Conservation (phyloP, 805 yeast species). For the Debaryomyces maramus region DNA sequence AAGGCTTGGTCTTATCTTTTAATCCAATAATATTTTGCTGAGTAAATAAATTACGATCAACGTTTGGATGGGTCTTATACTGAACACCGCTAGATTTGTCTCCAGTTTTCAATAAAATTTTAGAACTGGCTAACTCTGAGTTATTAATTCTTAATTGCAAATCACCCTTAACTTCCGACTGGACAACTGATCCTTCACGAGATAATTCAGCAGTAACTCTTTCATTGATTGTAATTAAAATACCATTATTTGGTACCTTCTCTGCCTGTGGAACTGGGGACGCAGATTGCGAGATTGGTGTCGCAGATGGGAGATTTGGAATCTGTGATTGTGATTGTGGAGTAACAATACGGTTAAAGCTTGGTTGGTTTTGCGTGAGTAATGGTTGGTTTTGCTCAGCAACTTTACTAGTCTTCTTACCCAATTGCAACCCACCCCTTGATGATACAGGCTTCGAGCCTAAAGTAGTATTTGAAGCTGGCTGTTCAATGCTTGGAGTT, state of each 20-base stretch:
- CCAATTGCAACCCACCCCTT: slow-evolving; percentile 78
- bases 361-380: slow-evolving; percentile 24
- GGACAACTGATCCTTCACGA: slow-evolving; percentile 73
- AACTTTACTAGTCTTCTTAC: slow-evolving; percentile 48
- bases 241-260: slow-evolving; percentile 64
- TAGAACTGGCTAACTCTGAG: slow-evolving; percentile 65
- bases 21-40: slow-evolving; percentile 60
- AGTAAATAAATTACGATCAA: slow-evolving; percentile 73
- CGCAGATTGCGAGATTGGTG: slow-evolving; percentile 23
- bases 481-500: slow-evolving; percentile 22
- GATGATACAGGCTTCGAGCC: slow-evolving; percentile 13
- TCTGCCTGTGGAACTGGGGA: slow-evolving; percentile 25
- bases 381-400: slow-evolving; percentile 29
- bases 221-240: slow-evolving; percentile 75
- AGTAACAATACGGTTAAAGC: slow-evolving; percentile 18
- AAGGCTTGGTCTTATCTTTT: slow-evolving; percentile 74
- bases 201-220: slow-evolving; percentile 72
- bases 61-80: slow-evolving; percentile 95
- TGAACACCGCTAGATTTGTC: slow-evolving; percentile 54
- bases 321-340: slow-evolving; percentile 6
- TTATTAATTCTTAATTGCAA: slow-evolving; percentile 84
- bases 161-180: slow-evolving; percentile 86
- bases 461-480: slow-evolving; percentile 9
- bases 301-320: slow-evolving; percentile 3
- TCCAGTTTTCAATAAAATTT: slow-evolving; percentile 55